These are phyloP conservation scores for Ephemerocybe angulata DNA, from an alignment of 768 basidiomycete species.

Conservation along the genomic window DNA sequence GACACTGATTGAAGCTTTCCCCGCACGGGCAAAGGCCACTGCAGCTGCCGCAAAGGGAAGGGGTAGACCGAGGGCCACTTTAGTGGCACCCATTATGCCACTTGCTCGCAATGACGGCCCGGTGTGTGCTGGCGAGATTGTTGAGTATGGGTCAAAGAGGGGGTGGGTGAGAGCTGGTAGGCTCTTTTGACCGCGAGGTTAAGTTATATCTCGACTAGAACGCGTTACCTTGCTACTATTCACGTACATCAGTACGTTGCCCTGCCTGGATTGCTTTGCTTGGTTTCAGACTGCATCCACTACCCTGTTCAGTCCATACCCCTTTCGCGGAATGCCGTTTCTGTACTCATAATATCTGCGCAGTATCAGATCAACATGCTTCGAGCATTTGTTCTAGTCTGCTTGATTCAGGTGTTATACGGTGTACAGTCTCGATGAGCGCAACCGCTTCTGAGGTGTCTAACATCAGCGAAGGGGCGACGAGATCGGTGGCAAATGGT, in stretches of 20 bases:
- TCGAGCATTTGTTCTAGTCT: background rate
- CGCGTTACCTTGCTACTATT: background rate
- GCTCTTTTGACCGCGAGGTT: background rate
- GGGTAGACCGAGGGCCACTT: slow-evolving; percentile 32
- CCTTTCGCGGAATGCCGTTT: no score
- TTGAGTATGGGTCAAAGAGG: slow-evolving; percentile 54
- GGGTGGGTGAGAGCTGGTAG: slow-evolving; percentile 51
- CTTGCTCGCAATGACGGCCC: slow-evolving; percentile 25
- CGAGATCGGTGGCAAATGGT: no score
- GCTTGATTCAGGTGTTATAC: no score
- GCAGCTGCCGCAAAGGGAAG: slow-evolving; percentile 28
- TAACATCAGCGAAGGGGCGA: no score
- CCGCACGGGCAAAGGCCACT: slow-evolving; percentile 23
- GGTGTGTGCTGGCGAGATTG: slow-evolving; percentile 56
- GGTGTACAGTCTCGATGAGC: no score
- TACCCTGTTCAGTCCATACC: background rate
- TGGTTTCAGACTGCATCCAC: no score
- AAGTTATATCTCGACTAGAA: background rate
- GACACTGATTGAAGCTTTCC: slow-evolving; percentile 37
- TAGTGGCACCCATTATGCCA: slow-evolving; percentile 9
- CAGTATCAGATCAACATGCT: background rate
- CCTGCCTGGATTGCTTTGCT: background rate
- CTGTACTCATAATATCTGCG: background rate
- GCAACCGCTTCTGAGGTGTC: no score
- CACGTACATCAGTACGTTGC: background rate